Percentiles rank a stretch among this genome's conserved stretches.
phyloP scores from a whole-genome alignment of 108 stramenopile genomes.

The Nitzschia sp. region DNA sequence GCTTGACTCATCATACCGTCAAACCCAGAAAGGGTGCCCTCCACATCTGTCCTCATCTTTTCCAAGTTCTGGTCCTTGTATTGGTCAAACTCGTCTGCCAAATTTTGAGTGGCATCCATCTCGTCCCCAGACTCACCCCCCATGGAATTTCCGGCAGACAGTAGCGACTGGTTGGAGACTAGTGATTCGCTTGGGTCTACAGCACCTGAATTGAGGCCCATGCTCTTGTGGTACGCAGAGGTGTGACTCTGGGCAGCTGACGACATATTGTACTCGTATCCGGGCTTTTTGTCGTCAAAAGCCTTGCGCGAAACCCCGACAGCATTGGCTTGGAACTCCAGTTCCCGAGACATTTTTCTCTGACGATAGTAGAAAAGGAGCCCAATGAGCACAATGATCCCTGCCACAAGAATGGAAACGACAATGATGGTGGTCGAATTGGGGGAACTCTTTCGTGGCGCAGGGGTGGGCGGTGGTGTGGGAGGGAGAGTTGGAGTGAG shows the following conservation, averaged over 20 bases:
- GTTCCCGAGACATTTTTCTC: slow-evolving; percentile 18
- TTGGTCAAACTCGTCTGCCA: slow-evolving; percentile 82
- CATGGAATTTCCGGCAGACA: slow-evolving; percentile 51
- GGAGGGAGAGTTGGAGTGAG: neutral
- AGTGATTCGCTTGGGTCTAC: slow-evolving; percentile 54
- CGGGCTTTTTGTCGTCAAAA: neutral
- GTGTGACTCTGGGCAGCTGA: neutral
- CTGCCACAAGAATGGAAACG: slow-evolving; percentile 17
- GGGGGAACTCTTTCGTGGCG: neutral
- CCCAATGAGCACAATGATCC: slow-evolving; percentile 24
- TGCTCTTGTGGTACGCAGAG: neutral
- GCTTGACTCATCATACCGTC: slow-evolving; percentile 86
- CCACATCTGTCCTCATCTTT: slow-evolving; percentile 65
- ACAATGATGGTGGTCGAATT: slow-evolving; percentile 17
- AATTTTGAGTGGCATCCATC: slow-evolving; percentile 48
- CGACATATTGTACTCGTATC: neutral
- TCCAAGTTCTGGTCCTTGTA: slow-evolving; percentile 79
- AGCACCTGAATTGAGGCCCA: neutral
- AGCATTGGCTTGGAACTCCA: slow-evolving; percentile 15
- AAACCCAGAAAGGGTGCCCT: slow-evolving; percentile 55
- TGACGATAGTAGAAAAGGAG: slow-evolving; percentile 31
- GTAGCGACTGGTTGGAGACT: slow-evolving; percentile 48
- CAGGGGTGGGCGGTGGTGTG: slow-evolving; percentile 3
- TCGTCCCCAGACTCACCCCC: slow-evolving; percentile 55
- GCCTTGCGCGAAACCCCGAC: neutral